Evolutionary conservation across 257 asterid genomes (phyloP), one percentile per base, ranked within the genome.

Genomic region (Datura wrightii): DNA sequence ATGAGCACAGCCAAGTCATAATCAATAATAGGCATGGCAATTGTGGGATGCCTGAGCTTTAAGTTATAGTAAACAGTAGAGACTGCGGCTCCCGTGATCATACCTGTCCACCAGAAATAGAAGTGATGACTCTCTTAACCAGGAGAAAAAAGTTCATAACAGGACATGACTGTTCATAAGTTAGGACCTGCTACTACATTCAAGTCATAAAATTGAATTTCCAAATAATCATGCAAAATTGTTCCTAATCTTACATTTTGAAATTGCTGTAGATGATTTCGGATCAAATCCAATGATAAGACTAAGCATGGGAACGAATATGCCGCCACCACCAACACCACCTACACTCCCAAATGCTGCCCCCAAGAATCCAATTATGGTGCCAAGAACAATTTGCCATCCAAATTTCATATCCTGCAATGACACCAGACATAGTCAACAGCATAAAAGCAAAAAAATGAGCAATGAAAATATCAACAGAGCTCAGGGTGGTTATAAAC

Each of bases 321-420:
- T 96, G 80, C 99, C 99, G 2, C 99, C 99, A 3, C 99, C 99
- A 1, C 99, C 99, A 82, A 96, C 98, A 55, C 99, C 99, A 11
- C 99, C 99, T 1, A 96, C 99, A 67, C 99, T 96, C 69, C 99
- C 99, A 84, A 96, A 94, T 60, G 99, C 97, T 55, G 98, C 99
- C 55, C 99, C 99, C 76, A 90, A 87, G 93, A 96, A 96, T 90
- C 98, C 99, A 90, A 96, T 86, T 31, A 93, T 79, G 93, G 92
- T 90, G 42, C 98, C 99, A 66, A 92, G 69, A 79, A 94, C 78
- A 15, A 92, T 89, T 87, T 90, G 52, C 98, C 98, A 96, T 87
- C 89, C 92, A 87, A 96, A 93, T 88, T 90, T 82, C 89, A 96
- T 59, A 58, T 93, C 98, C 99, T 96, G 93, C n/a, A 80, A 67